Evolutionary conservation across 83 land plant genomes (phyloP).

Genomic region (Picea abies): DNA sequence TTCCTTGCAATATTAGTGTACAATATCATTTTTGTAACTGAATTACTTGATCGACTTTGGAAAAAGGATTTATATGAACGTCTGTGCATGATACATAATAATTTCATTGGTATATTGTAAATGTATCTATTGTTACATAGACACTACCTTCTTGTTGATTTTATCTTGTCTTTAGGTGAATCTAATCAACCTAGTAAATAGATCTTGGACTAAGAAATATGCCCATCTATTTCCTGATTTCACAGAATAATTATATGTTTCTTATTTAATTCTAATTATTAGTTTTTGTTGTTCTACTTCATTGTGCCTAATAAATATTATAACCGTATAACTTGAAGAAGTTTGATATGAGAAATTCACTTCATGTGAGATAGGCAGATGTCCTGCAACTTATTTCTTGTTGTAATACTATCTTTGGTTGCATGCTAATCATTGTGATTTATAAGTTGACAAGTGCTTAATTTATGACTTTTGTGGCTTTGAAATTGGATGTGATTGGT

Average conservation of each 20-base stretch:
- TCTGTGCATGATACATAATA: not conserved
- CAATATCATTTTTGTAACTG: not conserved
- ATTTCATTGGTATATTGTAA: not conserved
- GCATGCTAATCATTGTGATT: no score
- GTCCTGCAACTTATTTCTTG: not conserved
- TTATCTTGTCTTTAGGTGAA: not conserved
- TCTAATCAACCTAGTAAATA: not conserved
- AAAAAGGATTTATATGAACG: not conserved
- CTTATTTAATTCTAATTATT: no score
- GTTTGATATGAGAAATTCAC: not conserved
- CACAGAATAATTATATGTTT: no score
- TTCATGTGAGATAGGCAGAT: no score
- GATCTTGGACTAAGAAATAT: no score
- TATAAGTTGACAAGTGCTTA: no score
- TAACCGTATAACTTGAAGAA: not conserved
- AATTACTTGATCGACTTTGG: not conserved
- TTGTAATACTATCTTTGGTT: no score
- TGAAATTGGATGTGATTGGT: no score
- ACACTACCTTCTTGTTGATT: not conserved
- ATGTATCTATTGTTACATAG: not conserved
- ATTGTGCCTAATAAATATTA: no score
- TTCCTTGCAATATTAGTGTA: constrained; percentile 3
- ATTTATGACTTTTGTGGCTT: no score
- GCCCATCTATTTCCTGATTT: no score
- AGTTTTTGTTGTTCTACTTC: no score